Evolutionary conservation across 257 asterid species (phyloP), one percentile per base, ranked within the genome.

Genomic region (Capsicum baccatum): DNA sequence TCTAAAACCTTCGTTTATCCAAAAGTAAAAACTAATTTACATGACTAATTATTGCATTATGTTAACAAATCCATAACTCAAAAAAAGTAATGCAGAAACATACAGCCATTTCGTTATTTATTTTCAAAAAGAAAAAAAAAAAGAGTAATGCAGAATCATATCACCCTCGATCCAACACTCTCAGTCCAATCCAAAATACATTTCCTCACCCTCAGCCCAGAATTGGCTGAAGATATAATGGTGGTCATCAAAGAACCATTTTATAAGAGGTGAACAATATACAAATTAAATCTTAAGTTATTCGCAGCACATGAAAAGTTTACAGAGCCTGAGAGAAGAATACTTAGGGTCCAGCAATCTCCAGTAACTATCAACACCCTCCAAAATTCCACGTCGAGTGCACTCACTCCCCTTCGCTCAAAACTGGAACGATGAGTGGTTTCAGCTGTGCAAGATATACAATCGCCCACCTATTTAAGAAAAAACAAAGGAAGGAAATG

Each of bases 371-470:
- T 52, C 60, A 83, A 73, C 87, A 42, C 79, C 42, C 21, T 39
- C 71, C 84, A 15, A 47, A 59, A 71, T 83, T 82, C 12, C 21
- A 64, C 2, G 26, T 79, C 64, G 79, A 71, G 44, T 56, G 69
- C 60, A 15, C 67, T 80, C 9, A 58, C 89, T 89, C 92, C 68
- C 92, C 98, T 85, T 92, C 98, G 50, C 84, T 93, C 90, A 95
- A 83, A 83, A 95, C 88, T 17, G 98, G 98, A 79, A 95, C 98
- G 48, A 95, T 93, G 21, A 95, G 96, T 63, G 98, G 98, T 5
- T 93, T 95, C 98, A 95, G 89, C 91, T 95, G 98, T 70, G 98
- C 92, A 85, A 95, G 82, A 90, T 93, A 95, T 79, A 95, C 98
- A 64, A 95, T 95, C 39, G 97, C 98, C 97, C 98, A 95, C 98